Conservation (phyloP, 257 asterid species). For the Eustoma russellianum region DNA sequence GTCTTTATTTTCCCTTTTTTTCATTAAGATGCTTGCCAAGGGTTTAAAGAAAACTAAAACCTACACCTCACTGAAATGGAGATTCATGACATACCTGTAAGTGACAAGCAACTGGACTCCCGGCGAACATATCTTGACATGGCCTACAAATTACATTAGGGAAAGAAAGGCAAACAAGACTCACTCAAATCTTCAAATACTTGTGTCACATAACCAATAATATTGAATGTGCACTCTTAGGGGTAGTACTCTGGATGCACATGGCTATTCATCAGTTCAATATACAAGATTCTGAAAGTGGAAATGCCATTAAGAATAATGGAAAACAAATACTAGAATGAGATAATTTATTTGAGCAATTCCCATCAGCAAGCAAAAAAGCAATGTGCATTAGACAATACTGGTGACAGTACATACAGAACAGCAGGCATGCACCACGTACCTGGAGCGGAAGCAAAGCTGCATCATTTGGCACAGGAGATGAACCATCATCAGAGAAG, state of each 20-base stretch:
- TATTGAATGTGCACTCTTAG: no score
- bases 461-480: constrained; percentile 44
- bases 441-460: constrained; percentile 80
- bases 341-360: background rate
- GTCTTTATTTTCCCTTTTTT: background rate
- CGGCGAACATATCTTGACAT: constrained; percentile 73
- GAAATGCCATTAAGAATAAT: no score
- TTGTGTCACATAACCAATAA: no score
- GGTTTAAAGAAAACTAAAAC: background rate
- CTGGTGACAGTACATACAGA: background rate
- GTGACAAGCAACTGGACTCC: constrained; percentile 59
- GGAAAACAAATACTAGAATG: no score
- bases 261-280: background rate
- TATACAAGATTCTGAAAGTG: no score
- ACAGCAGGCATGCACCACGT: constrained; percentile 20
- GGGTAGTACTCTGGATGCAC: no score
- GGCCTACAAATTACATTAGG: constrained; percentile 37
- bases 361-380: background rate
- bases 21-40: no score
- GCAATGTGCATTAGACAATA: no score
- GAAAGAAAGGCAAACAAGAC: constrained; percentile 11
- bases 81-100: constrained; percentile 49
- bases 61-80: background rate
- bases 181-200: background rate
- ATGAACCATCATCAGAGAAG: constrained; percentile 65